These are phyloP conservation scores for Sphagnurus paluster DNA, from an alignment of 1,284 basidiomycete species.

Conservation along the genomic window DNA sequence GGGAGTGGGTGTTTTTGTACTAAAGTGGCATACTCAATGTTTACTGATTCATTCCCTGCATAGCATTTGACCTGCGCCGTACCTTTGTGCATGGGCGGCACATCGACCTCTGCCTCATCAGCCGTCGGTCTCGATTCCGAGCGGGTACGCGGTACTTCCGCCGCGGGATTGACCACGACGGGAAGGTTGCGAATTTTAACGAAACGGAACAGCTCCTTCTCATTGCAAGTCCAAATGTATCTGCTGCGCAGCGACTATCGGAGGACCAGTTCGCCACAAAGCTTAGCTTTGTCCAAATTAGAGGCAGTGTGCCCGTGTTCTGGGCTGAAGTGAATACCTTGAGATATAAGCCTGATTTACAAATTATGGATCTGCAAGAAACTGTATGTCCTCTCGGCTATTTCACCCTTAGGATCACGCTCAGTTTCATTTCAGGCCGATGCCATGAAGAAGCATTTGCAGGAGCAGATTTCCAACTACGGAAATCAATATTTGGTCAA, in stretches of 20 bases:
- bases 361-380: conserved; percentile 91
- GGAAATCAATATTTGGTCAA: conserved; percentile 86
- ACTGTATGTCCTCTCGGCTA: conserved; percentile 51
- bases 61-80: conserved; percentile 88
- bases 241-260: conserved; percentile 36
- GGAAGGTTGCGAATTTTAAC: conserved; percentile 89
- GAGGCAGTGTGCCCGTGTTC: conserved; percentile 92
- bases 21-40: conserved; percentile 27
- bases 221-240: conserved; percentile 56
- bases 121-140: conserved; percentile 89
- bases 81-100: conserved; percentile 78
- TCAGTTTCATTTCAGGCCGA: conserved; percentile 50
- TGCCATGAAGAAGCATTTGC: conserved; percentile 76
- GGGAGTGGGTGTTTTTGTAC: conserved; percentile 61
- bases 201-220: conserved; percentile 94
- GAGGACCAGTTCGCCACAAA: conserved; percentile 57
- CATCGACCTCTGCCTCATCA: conserved; percentile 87
- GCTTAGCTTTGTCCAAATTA: conserved; percentile 89
- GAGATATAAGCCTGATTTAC: conserved; percentile 95
- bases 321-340: conserved; percentile 98
- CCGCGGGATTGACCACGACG: conserved; percentile 86
- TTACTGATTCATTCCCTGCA: conserved; percentile 9
- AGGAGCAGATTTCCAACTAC: conserved; percentile 76
- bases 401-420: conserved; percentile 1
- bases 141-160: conserved; percentile 98